phyloP scores from a whole-genome alignment of 805 yeast species.

The Komagataella kurtzmanii region DNA sequence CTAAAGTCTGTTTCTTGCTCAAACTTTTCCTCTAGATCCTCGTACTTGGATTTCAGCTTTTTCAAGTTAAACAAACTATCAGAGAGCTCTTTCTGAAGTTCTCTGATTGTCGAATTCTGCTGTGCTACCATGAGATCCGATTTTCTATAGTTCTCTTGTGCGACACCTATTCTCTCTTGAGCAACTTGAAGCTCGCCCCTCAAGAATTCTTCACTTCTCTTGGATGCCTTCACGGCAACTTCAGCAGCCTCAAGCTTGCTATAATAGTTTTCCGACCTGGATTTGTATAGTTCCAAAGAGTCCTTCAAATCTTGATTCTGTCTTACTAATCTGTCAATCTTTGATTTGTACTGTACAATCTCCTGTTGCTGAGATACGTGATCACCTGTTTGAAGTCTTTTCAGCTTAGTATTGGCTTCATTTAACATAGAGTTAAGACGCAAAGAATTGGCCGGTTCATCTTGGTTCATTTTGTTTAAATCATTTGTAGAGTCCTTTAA shows the following conservation, averaged over 20 bases:
- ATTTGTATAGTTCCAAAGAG: constrained; percentile 47
- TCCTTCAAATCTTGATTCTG: constrained; percentile 43
- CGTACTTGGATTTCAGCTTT: constrained; percentile 32
- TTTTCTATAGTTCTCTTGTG: constrained; percentile 38
- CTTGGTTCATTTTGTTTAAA: constrained; percentile 30
- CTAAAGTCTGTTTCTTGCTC: constrained; percentile 28
- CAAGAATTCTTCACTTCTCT: constrained; percentile 44
- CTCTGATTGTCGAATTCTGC: constrained; percentile 33
- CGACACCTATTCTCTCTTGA: constrained; percentile 27
- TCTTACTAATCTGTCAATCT: constrained; percentile 39
- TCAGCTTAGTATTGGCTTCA: constrained; percentile 19
- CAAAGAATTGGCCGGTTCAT: constrained; percentile 17
- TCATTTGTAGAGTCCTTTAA: background rate
- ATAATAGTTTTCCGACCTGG: constrained; percentile 62
- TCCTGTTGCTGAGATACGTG: constrained; percentile 19
- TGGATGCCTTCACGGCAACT: constrained; percentile 48
- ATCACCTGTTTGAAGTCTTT: constrained; percentile 14
- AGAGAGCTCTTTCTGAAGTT: constrained; percentile 40
- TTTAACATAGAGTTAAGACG: constrained; percentile 20
- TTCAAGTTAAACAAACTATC: constrained; percentile 43
- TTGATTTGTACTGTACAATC: constrained; percentile 34
- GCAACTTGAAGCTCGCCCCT: constrained; percentile 40
- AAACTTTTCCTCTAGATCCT: constrained; percentile 35
- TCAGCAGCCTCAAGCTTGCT: constrained; percentile 70
- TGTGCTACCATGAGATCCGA: constrained; percentile 41